A percentile compares a stretch with the other conserved stretches of the same genome.
Conservation (phyloP, 305 asterid species). For the Solanum hybrid region DNA sequence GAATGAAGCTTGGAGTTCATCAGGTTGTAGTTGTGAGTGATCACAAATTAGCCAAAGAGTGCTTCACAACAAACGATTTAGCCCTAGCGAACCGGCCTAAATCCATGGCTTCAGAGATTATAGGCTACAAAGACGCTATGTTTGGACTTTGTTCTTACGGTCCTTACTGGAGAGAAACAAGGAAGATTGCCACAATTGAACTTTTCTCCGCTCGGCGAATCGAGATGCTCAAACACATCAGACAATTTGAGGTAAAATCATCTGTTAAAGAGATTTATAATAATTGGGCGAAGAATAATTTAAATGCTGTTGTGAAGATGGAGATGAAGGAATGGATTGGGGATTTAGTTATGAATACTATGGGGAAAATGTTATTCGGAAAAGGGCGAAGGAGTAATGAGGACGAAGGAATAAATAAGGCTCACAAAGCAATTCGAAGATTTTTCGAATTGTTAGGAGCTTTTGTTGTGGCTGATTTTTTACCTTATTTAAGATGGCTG, state of each 20-base stretch:
- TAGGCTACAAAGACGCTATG: constrained; percentile 9
- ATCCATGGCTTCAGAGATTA: background rate
- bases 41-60: constrained; percentile 12
- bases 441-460: constrained; percentile 17
- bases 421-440: constrained; percentile 31
- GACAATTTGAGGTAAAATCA: constrained; percentile 5
- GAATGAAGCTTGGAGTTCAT: constrained; percentile 12
- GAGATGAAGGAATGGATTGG: constrained; percentile 21
- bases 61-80: constrained; percentile 9
- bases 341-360: constrained; percentile 3
- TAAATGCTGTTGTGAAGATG: background rate
- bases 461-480: constrained; percentile 17
- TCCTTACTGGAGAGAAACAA: constrained; percentile 19
- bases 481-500: constrained; percentile 33
- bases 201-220: constrained; percentile 10
- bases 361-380: constrained; percentile 13
- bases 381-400: background rate
- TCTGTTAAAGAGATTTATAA: background rate
- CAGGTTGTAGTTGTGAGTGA: constrained; percentile 12
- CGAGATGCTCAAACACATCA: constrained; percentile 5
- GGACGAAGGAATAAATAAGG: constrained; percentile 2
- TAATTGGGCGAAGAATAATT: background rate
- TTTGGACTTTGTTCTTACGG: constrained; percentile 11
- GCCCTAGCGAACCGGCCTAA: constrained; percentile 5
- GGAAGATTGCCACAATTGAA: constrained; percentile 13